Percentiles rank a stretch among this genome's conserved stretches.
These are phyloP conservation scores for Adiantum capillusveneris DNA, from an alignment of 75 land plant genomes.

Conservation along the genomic window DNA sequence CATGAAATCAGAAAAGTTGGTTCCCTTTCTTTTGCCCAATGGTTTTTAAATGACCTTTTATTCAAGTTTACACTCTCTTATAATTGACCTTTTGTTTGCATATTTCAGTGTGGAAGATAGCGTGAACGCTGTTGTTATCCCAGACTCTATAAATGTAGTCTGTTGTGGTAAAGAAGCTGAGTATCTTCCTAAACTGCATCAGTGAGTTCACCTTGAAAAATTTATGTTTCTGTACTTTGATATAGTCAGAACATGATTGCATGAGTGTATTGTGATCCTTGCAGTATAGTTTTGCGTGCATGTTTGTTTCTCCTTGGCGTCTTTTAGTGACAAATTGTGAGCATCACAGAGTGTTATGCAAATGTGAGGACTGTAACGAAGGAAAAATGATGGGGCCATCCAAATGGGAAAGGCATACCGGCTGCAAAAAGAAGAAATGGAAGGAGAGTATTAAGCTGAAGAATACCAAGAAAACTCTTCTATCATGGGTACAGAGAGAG, in stretches of 20 bases:
- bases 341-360: constrained; percentile 46
- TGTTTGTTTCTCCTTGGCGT: too few species aligned
- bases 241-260: too few species aligned
- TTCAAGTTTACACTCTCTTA: too few species aligned
- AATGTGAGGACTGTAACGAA: constrained; percentile 56
- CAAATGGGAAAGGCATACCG: constrained; percentile 85
- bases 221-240: too few species aligned
- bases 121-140: constrained; percentile 5
- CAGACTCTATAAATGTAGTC: constrained; percentile 48
- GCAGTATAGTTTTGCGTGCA: too few species aligned
- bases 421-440: constrained; percentile 78
- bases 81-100: too few species aligned
- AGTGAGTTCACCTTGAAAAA: constrained; percentile 27
- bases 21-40: too few species aligned
- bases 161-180: constrained; percentile 67
- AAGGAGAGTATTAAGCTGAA: constrained; percentile 68
- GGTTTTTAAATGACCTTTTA: too few species aligned
- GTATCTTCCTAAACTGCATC: constrained; percentile 68
- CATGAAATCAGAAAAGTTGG: too few species aligned
- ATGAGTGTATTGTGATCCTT: not conserved
- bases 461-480: constrained; percentile 32
- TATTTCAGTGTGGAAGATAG: too few species aligned
- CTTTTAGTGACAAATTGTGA: not conserved
- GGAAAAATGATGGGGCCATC: constrained; percentile 35
- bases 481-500: constrained; percentile 35